These are phyloP conservation scores for Botrytis galanthina DNA, from an alignment of 2,329 filamentous ascomycete genomes.

Conservation along the genomic window DNA sequence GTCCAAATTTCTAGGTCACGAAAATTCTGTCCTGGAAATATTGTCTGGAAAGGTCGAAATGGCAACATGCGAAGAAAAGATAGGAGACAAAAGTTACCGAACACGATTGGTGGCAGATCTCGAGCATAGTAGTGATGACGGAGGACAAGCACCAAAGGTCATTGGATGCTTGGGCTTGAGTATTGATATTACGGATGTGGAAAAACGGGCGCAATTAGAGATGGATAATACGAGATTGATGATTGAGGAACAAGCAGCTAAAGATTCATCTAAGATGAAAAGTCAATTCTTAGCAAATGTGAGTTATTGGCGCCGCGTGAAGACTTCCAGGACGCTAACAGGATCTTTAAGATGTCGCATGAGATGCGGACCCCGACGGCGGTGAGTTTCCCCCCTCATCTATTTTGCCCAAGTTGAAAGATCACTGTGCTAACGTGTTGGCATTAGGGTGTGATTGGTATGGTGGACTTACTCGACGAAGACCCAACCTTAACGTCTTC, in stretches of 20 bases:
- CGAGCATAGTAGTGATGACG: constrained; percentile 28
- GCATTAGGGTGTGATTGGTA: constrained; percentile 31
- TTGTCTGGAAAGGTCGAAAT: constrained; percentile 27
- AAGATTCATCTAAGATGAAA: constrained; percentile 31
- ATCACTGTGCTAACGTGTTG: constrained; percentile 11
- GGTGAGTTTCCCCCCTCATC: constrained; percentile 19
- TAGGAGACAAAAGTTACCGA: constrained; percentile 26
- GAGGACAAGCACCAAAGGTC: constrained; percentile 25
- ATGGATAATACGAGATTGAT: constrained; percentile 30
- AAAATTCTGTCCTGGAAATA: constrained; percentile 27
- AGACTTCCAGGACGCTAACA: not conserved
- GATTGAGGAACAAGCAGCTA: constrained; percentile 31
- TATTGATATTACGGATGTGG: constrained; percentile 33
- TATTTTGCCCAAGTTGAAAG: not conserved
- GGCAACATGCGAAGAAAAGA: constrained; percentile 28
- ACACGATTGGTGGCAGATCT: constrained; percentile 31
- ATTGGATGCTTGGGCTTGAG: constrained; percentile 31
- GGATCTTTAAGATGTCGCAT: constrained; percentile 30
- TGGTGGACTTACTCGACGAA: constrained; percentile 32
- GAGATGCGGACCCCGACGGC: constrained; percentile 34
- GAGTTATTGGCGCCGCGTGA: not conserved
- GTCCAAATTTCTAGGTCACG: constrained; percentile 20
- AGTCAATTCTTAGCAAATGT: constrained; percentile 34
- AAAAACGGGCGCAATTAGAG: constrained; percentile 27
- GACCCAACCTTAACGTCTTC: constrained; percentile 28